Conservation (phyloP, 441 rosid species). For the Capsella rubella region DNA sequence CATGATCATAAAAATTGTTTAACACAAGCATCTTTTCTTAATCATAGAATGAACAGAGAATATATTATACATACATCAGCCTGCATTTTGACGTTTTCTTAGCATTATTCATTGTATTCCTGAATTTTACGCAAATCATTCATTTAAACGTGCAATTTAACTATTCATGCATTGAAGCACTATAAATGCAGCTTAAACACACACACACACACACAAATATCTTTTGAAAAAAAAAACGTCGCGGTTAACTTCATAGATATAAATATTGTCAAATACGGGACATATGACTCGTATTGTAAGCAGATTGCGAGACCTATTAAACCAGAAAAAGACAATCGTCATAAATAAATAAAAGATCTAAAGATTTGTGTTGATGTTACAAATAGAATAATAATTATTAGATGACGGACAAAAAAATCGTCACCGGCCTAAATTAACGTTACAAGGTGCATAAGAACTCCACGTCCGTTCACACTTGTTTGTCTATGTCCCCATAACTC, state of each 20-base stretch:
- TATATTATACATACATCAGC: not conserved
- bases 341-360: not conserved
- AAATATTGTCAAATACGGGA: not conserved
- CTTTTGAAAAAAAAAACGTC: not conserved
- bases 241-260: constrained; percentile 2
- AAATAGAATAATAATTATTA: constrained; percentile 29
- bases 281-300: not conserved
- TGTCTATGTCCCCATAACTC: constrained; percentile 17
- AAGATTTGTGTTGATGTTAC: constrained; percentile 25
- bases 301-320: not conserved
- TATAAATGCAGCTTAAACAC: not conserved
- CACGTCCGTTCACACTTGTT: constrained; percentile 42
- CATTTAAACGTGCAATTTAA: not conserved
- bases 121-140: not conserved
- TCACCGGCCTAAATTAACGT: constrained; percentile 36
- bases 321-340: constrained; percentile 21
- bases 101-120: constrained; percentile 1
- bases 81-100: constrained; percentile 3
- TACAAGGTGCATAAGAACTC: constrained; percentile 34
- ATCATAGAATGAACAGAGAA: not conserved
- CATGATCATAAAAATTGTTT: not conserved
- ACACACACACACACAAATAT: not conserved
- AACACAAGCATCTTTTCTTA: not conserved
- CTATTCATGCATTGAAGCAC: not conserved
- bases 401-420: constrained; percentile 14